Base-by-base conservation (phyloP, 768 basidiomycete genomes). In the Mycena latifolia region DNA sequence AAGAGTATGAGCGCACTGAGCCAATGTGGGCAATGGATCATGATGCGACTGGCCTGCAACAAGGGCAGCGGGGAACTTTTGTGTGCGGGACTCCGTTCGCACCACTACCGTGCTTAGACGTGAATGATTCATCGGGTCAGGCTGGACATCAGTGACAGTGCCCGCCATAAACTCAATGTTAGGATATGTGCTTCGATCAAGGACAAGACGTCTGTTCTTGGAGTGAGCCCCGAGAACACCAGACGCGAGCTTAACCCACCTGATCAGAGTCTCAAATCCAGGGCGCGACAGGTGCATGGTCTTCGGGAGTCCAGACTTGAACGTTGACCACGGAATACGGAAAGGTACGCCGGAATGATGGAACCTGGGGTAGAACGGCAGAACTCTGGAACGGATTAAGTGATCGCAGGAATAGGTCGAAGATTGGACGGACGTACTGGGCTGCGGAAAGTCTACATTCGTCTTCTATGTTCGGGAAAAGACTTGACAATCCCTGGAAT, bases 91-190 rank as follows among this genome's bases (percentile, higher is more conserved):
- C n/a, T 46, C 51, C 12, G 59, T 67, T 15, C 71, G 64, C n/a
- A 71, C 58, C 5, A 58, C 52, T 24, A 76, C 76, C 12, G 56
- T 55, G 20, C 52, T 48, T 27, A 76, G 28, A 0, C 56, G 60
- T 31, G 52, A 62, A n/a, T 64, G 51, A 48, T 72, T 61, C 11
- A 61, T 28, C 3, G 58, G 58, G 52, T 74, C 69, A 14, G 58
- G 43, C 4, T 48, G 39, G 11, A 77, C 51, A 27, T 74, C 76
- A 24, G 73, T 77, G 11, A 77, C 78, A 0, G 73, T 73, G 3
- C 77, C 78, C 14, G 68, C 60, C 3, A 74, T 47, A 41, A 72
- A 66, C 17, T 71, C 53, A 33, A 79, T 73, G 35, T 75, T 72
- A 8, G 71, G 61, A 51, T 70, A 73, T 1, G 51, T 47, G 3